phyloP scores from a whole-genome alignment of 1,139 yeast species.

The Suhomyces kunorum region DNA sequence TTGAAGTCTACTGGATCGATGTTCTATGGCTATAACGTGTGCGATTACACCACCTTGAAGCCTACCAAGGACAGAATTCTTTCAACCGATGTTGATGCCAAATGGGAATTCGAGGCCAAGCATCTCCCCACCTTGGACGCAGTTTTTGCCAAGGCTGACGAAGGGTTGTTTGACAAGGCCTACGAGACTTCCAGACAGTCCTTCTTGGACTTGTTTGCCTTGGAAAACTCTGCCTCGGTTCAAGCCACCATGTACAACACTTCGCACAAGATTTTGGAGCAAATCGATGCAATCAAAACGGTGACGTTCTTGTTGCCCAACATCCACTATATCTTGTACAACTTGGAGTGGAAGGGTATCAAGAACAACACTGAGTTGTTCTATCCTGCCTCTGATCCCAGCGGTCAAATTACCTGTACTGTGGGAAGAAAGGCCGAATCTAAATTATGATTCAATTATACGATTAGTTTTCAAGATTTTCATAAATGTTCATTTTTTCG shows the following conservation, averaged over 20 bases:
- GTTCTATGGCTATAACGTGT: conserved; percentile 82
- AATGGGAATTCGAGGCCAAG: conserved; percentile 66
- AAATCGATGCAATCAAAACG: conserved; percentile 55
- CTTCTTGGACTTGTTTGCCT: conserved; percentile 77
- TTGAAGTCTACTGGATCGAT: conserved; percentile 92
- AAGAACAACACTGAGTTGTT: conserved; percentile 77
- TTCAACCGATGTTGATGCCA: conserved; percentile 81
- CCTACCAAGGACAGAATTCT: conserved; percentile 83
- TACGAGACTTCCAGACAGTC: conserved; percentile 61
- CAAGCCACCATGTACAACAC: conserved; percentile 97
- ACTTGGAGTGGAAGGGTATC: conserved; percentile 82
- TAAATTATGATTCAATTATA: conserved; percentile 47
- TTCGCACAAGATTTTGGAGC: conserved; percentile 67
- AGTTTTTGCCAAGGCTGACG: conserved; percentile 53
- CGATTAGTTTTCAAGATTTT: too few species aligned
- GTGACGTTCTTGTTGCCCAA: conserved; percentile 82
- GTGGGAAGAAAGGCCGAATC: conserved; percentile 60
- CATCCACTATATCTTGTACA: conserved; percentile 82
- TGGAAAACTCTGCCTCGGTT: conserved; percentile 85
- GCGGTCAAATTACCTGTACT: conserved; percentile 83
- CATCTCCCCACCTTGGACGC: conserved; percentile 50
- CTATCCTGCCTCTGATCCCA: conserved; percentile 91
- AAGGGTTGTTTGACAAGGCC: conserved; percentile 65
- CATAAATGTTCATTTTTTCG: too few species aligned
- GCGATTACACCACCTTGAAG: conserved; percentile 84